phyloP scores from a whole-genome alignment of 208 protist genomes.

The Acanthamoeba sp. region DNA sequence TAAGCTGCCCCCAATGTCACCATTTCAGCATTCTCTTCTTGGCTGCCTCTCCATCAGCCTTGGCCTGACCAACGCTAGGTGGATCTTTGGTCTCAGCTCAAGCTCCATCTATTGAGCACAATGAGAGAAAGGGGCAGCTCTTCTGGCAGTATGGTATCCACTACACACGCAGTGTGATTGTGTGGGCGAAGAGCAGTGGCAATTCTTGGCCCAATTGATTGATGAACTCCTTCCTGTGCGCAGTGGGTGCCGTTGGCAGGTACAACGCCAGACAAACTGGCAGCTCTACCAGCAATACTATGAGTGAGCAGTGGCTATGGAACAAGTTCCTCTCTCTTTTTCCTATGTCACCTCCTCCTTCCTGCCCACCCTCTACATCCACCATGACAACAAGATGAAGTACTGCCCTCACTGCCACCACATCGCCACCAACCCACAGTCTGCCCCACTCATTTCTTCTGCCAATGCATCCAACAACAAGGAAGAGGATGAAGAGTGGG shows the following conservation, averaged over 20 bases:
- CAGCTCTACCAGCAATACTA: background rate
- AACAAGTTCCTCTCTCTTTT: background rate
- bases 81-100: no score
- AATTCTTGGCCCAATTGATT: background rate
- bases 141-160: no score
- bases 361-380: background rate
- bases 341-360: background rate
- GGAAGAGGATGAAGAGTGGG: background rate
- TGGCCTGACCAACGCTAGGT: no score
- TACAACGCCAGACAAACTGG: background rate
- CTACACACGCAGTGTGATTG: no score
- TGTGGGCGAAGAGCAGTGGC: no score
- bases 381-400: conserved; percentile 1
- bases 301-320: background rate
- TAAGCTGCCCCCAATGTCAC: no score
- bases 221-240: background rate
- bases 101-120: no score
- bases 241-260: background rate
- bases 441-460: background rate
- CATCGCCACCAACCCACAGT: background rate
- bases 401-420: background rate
- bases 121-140: no score
- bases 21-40: no score
- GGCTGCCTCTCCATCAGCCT: no score
- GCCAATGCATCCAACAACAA: no score